These are phyloP conservation scores for Fennellomyces sp. DNA, from an alignment of 371 early-diverging fungal genomes.

Conservation along the genomic window DNA sequence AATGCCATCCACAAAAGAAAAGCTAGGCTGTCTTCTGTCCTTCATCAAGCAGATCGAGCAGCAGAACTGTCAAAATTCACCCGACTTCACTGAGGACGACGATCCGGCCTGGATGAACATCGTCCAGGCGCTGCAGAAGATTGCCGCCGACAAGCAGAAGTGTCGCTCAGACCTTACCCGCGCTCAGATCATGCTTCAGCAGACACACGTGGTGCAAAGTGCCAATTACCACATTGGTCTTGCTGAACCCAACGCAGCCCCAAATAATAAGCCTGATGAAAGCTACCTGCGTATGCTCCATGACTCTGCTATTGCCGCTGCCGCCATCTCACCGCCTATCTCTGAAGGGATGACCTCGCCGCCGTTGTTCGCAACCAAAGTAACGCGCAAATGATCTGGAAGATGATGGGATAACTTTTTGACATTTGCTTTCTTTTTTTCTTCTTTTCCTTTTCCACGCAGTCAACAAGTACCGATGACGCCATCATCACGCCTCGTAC, in stretches of 20 bases:
- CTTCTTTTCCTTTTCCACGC: not conserved
- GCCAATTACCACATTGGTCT: not conserved
- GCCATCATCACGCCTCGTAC: not conserved
- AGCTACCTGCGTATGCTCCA: not conserved
- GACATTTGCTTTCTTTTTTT: not conserved
- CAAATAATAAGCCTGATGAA: not conserved
- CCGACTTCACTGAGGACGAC: not conserved
- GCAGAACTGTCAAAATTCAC: not conserved
- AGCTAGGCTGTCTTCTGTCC: not conserved
- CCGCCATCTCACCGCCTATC: slow-evolving; percentile 1
- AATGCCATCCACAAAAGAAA: not conserved
- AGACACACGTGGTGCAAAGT: not conserved
- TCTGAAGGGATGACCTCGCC: not conserved
- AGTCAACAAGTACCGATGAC: not conserved
- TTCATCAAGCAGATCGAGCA: not conserved
- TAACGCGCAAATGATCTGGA: not conserved
- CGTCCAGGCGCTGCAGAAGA: not conserved
- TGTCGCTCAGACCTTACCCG: not conserved
- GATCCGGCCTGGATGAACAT: not conserved
- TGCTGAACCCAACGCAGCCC: not conserved
- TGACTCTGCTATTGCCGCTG: not conserved
- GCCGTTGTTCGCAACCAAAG: not conserved
- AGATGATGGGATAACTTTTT: not conserved
- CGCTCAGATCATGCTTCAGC: not conserved
- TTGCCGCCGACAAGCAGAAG: not conserved